phyloP scores from a whole-genome alignment of 2,329 filamentous ascomycete species.

The Teratosphaeria nubilosa region DNA sequence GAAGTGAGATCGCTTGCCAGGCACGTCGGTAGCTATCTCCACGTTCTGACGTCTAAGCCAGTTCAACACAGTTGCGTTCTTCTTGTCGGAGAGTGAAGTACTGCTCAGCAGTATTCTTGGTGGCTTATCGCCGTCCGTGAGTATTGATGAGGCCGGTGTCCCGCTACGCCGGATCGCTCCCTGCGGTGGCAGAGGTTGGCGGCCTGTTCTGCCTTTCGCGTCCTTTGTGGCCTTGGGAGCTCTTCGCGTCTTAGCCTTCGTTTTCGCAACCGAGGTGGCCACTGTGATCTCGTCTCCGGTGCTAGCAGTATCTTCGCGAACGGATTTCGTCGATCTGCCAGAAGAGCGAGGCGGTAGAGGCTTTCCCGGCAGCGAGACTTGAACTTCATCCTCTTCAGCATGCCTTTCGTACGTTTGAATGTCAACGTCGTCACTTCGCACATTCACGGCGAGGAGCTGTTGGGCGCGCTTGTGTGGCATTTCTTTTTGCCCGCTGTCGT shows the following conservation, averaged over 20 bases:
- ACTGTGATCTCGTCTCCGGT: neutral
- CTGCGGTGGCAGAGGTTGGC: neutral
- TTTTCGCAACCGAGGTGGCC: neutral
- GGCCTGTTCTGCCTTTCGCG: neutral
- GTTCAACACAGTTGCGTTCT: conserved; percentile 12
- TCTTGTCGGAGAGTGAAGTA: conserved; percentile 8
- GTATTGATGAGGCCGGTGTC: conserved; percentile 1
- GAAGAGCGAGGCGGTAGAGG: neutral
- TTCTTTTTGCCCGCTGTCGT: neutral
- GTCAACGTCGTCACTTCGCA: neutral
- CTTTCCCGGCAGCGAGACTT: neutral
- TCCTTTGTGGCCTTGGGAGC: neutral
- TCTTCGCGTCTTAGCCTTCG: neutral
- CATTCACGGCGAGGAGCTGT: neutral
- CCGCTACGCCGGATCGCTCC: neutral
- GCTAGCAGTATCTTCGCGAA: neutral
- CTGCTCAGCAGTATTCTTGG: conserved; percentile 16
- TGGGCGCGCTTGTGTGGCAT: neutral
- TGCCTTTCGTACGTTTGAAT: neutral
- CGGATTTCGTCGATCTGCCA: neutral
- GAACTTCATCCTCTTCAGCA: neutral
- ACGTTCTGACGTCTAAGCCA: conserved; percentile 28
- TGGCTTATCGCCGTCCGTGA: conserved; percentile 2
- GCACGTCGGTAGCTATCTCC: conserved; percentile 21
- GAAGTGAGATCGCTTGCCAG: conserved; percentile 21